phyloP scores from a whole-genome alignment of 208 protist genomes.

The Vickermania spadyakhi region DNA sequence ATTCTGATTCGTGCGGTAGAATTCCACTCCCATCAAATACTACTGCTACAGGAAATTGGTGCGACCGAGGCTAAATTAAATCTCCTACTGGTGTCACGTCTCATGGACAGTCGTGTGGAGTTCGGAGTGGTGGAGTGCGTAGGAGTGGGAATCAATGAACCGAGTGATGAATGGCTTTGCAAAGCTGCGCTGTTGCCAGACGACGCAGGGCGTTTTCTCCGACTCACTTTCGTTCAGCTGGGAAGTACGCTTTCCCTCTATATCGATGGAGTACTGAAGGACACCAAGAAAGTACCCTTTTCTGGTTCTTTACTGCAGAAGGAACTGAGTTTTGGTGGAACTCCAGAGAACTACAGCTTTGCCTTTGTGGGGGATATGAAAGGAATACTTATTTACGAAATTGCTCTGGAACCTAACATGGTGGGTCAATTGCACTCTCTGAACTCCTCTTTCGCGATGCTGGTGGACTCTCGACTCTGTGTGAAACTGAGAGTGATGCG shows the following conservation, averaged over 20 bases:
- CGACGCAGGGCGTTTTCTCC: conserved; percentile 42
- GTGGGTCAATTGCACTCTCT: conserved; percentile 33
- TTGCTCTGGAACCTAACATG: conserved; percentile 40
- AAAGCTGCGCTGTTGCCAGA: conserved; percentile 13
- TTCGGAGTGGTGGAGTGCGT: conserved; percentile 40
- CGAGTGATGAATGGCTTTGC: conserved; percentile 18
- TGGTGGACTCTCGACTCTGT: conserved; percentile 24
- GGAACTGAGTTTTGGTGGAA: conserved; percentile 53
- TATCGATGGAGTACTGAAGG: conserved; percentile 41
- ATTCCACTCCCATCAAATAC: conserved; percentile 37
- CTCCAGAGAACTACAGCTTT: conserved; percentile 18
- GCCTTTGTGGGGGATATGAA: conserved; percentile 62
- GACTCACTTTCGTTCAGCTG: conserved; percentile 68
- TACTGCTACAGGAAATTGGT: conserved; percentile 44
- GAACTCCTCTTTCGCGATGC: conserved; percentile 19
- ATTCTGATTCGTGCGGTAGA: conserved; percentile 39
- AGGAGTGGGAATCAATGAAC: conserved; percentile 6
- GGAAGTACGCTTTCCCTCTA: conserved; percentile 45
- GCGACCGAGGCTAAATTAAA: not conserved
- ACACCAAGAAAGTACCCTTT: conserved; percentile 18
- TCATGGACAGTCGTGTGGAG: conserved; percentile 29
- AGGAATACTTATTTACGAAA: conserved; percentile 55
- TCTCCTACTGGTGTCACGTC: conserved; percentile 36
- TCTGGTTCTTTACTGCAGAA: conserved; percentile 33
- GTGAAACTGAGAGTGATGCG: conserved; percentile 22